Percentiles rank a stretch among this genome's conserved stretches.
These are phyloP conservation scores for Candida patagonica DNA, from an alignment of 805 yeast genomes.

Conservation along the genomic window DNA sequence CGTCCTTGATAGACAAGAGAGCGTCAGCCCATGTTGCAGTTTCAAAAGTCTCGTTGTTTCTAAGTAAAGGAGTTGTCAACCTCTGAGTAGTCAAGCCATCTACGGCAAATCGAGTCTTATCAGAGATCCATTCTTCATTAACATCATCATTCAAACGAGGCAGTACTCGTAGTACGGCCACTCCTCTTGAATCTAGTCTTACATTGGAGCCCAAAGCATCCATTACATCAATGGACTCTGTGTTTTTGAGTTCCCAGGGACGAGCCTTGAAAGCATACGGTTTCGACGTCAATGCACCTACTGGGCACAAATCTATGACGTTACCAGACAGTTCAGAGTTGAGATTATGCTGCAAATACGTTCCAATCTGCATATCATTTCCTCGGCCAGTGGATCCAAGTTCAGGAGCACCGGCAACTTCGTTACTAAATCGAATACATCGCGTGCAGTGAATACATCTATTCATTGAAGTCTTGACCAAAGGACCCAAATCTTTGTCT, in stretches of 20 bases:
- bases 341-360: conserved; percentile 75
- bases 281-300: conserved; percentile 82
- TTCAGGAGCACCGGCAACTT: conserved; percentile 89
- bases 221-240: conserved; percentile 76
- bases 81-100: conserved; percentile 84
- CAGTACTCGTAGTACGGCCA: conserved; percentile 77
- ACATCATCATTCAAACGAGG: conserved; percentile 81
- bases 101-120: conserved; percentile 75
- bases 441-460: conserved; percentile 89
- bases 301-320: conserved; percentile 82
- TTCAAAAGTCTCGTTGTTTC: conserved; percentile 58
- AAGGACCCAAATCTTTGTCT: conserved; percentile 83
- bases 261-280: conserved; percentile 90
- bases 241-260: conserved; percentile 88
- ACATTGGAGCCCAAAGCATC: conserved; percentile 78
- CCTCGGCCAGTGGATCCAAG: conserved; percentile 86
- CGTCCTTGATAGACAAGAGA: conserved; percentile 55
- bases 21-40: conserved; percentile 87
- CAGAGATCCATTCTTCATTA: conserved; percentile 88
- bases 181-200: conserved; percentile 79
- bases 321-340: conserved; percentile 82
- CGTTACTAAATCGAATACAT: conserved; percentile 83
- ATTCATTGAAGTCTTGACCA: conserved; percentile 84
- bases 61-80: conserved; percentile 69
- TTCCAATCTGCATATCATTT: conserved; percentile 86